Evolutionary conservation across 495 filamentous ascomycete genomes (phyloP), one percentile per base, ranked within the genome.

Genomic region (Aspergillus affinis): DNA sequence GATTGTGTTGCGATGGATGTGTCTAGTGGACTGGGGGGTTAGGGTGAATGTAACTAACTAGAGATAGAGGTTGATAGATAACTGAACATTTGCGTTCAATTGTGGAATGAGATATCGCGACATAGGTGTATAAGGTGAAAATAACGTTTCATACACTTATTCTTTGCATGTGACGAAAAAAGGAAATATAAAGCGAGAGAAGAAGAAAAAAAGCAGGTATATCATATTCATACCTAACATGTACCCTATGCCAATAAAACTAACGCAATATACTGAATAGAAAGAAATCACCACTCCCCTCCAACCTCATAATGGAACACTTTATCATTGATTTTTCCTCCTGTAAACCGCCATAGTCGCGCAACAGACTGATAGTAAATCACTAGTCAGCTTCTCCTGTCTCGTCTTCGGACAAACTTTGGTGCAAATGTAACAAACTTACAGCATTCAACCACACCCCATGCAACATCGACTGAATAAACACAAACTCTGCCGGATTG

Each of bases 381-480:
- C 23, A 2, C 4, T 4, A 2, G 23, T 26, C 4, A 26, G 23
- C 23, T 26, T 26, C 4, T 26, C 4, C 23, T 26, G 23, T 4
- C 23, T 4, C 4, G 4, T 26, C 23, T 4, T 26, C 23, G 4
- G n/a, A n/a, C n/a, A n/a, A n/a, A 4, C 23, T 26, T 26, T 4
- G 4, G 23, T 26, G 23, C 23, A 26, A 26, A 26, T 26, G 23
- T 26, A 4, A 26, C 23, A 36, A 46, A 75, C 81, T 62, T 65
- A 86, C 84, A 57, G 77, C 71, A 61, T 83, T 79, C n/a, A 81
- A 58, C 72, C 69, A 72, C 9, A 82, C 78, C 6, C 82, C 82
- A 10, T 77, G 74, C 51, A 84, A 74, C 82, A 86, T 83, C 2
- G 77, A 62, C 49, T 71, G 71, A 51, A 84, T 69, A 55, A 85